These are phyloP conservation scores for Xerocomus amazonicus DNA, from an alignment of 1,284 basidiomycete genomes.

Conservation along the genomic window DNA sequence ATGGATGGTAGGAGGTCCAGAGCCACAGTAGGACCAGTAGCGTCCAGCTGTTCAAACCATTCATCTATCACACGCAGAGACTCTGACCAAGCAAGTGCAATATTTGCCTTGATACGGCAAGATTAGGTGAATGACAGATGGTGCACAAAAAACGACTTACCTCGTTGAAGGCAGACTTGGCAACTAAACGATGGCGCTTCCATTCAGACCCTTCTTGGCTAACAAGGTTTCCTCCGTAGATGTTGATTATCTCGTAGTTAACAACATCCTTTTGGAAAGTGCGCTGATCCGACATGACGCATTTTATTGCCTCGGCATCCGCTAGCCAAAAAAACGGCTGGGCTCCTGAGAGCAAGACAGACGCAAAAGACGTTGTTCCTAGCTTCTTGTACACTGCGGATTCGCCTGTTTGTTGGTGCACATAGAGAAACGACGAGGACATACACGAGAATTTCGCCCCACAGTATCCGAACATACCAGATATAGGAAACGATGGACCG, in stretches of 20 bases:
- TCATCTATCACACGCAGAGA: slow-evolving; percentile 40
- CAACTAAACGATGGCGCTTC: slow-evolving; percentile 26
- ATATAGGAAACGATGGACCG: slow-evolving; percentile 33
- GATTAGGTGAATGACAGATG: neutral
- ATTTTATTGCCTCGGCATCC: slow-evolving; percentile 41
- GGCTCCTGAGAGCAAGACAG: slow-evolving; percentile 29
- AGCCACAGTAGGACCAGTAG: slow-evolving; percentile 10
- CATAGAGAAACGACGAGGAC: slow-evolving; percentile 1
- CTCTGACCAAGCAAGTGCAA: slow-evolving; percentile 44
- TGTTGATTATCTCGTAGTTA: slow-evolving; percentile 19
- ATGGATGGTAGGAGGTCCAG: slow-evolving; percentile 34
- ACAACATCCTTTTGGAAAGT: slow-evolving; percentile 37
- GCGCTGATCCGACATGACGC: slow-evolving; percentile 30
- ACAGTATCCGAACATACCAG: slow-evolving; percentile 32
- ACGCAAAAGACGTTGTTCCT: slow-evolving; percentile 37
- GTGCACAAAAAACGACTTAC: slow-evolving; percentile 1
- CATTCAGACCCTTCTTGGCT: slow-evolving; percentile 20
- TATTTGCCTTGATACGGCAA: slow-evolving; percentile 35
- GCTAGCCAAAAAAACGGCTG: slow-evolving; percentile 38
- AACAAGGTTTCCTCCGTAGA: slow-evolving; percentile 23
- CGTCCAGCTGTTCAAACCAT: slow-evolving; percentile 42
- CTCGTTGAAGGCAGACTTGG: slow-evolving; percentile 31
- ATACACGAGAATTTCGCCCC: slow-evolving; percentile 35
- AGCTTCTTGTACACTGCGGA: slow-evolving; percentile 35
- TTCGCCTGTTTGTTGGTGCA: neutral